Conservation (phyloP, 1,284 basidiomycete species). For the Cryptococcus floricola region DNA sequence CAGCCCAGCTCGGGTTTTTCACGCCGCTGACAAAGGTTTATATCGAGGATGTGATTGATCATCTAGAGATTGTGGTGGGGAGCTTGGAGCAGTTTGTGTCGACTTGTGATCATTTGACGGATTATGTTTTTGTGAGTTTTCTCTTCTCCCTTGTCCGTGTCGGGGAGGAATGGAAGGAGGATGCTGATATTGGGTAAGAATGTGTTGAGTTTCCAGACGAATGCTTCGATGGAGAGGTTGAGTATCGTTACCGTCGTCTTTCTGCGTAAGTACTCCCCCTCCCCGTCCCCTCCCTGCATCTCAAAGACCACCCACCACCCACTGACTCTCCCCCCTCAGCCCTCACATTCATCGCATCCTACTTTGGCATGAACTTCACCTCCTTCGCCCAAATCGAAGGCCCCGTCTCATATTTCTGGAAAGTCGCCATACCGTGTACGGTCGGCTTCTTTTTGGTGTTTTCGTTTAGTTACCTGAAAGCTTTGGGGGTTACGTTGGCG, state of each 20-base stretch:
- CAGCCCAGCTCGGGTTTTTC: conserved; percentile 31
- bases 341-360: conserved; percentile 33
- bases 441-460: conserved; percentile 47
- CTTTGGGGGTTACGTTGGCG: conserved; percentile 26
- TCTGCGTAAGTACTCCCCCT: conserved; percentile 41
- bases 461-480: conserved; percentile 37
- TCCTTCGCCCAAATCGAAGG: conserved; percentile 34
- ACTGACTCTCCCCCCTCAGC: conserved; percentile 13
- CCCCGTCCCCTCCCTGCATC: too few relatives aligned
- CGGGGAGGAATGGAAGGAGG: background rate
- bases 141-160: background rate
- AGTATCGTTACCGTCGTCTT: conserved; percentile 50
- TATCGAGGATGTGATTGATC: conserved; percentile 46
- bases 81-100: conserved; percentile 45
- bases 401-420: conserved; percentile 45
- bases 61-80: conserved; percentile 47
- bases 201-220: conserved; percentile 46
- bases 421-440: conserved; percentile 41
- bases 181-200: conserved; percentile 22
- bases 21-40: conserved; percentile 42
- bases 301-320: too few relatives aligned
- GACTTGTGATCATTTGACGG: conserved; percentile 47
- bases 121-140: conserved; percentile 46
- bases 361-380: conserved; percentile 45
- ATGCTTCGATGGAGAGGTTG: conserved; percentile 48